These are phyloP conservation scores for Syzygium aqueum DNA, from an alignment of 345 rosid genomes.

Conservation along the genomic window DNA sequence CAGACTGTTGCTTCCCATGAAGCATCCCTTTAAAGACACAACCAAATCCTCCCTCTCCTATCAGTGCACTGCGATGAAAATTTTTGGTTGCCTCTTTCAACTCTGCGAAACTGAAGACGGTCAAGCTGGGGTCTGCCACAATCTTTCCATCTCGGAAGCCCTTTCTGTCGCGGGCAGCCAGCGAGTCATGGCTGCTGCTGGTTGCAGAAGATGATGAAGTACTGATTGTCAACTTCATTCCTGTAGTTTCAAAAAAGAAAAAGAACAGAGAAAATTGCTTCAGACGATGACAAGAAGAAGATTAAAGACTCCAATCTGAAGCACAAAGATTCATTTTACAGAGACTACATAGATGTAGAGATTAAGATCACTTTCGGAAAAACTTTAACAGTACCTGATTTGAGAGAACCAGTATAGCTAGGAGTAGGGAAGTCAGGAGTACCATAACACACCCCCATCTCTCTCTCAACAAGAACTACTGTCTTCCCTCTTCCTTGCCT, in stretches of 20 bases:
- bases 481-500: not conserved
- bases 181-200: not conserved
- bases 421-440: constrained; percentile 5
- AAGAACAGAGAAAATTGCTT: not conserved
- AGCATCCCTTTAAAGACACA: constrained; percentile 4
- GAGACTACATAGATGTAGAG: not conserved
- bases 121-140: not conserved
- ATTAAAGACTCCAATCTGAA: not conserved
- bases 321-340: not conserved
- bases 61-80: not conserved
- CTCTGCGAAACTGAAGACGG: not conserved
- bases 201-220: not conserved
- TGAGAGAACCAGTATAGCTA: not conserved
- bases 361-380: not conserved
- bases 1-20: not conserved
- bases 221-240: not conserved
- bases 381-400: not conserved
- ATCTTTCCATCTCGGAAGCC: not conserved
- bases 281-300: not conserved
- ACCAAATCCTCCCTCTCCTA: constrained; percentile 8
- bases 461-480: not conserved
- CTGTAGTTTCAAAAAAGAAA: not conserved
- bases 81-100: not conserved
- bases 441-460: constrained; percentile 8
- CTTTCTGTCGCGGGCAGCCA: not conserved